phyloP scores from a whole-genome alignment of 2,329 filamentous ascomycete genomes.

The Grosmannia penicillata region DNA sequence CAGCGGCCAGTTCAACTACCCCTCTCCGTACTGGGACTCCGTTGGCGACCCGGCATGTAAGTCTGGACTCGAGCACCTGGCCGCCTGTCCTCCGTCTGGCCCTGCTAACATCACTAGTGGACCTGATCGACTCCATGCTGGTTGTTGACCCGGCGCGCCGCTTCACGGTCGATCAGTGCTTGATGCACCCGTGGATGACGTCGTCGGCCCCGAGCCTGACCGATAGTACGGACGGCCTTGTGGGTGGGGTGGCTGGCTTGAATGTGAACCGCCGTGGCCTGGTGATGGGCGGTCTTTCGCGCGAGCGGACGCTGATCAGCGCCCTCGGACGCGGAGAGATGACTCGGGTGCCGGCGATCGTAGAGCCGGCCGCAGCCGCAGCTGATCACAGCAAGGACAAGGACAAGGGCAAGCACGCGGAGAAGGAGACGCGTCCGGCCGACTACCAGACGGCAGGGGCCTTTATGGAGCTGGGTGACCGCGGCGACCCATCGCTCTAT shows the following conservation, averaged over 20 bases:
- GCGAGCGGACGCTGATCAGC: constrained; percentile 76
- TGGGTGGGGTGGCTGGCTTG: constrained; percentile 67
- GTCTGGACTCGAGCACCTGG: constrained; percentile 11
- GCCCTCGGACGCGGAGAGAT: constrained; percentile 55
- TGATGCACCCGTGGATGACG: constrained; percentile 82
- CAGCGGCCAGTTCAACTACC: constrained; percentile 79
- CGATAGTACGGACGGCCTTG: constrained; percentile 85
- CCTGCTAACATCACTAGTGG: constrained; percentile 32
- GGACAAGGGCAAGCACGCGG: constrained; percentile 13
- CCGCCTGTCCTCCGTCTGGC: background rate
- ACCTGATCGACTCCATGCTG: constrained; percentile 91
- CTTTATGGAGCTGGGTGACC: constrained; percentile 74
- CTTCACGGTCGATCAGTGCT: constrained; percentile 78
- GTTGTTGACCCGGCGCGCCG: constrained; percentile 72
- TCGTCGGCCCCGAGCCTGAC: constrained; percentile 44
- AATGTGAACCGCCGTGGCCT: constrained; percentile 80
- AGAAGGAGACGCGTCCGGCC: constrained; percentile 51
- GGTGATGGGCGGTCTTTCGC: constrained; percentile 56
- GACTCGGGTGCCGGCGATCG: constrained; percentile 33
- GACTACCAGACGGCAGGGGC: constrained; percentile 54
- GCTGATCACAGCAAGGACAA: constrained; percentile 36
- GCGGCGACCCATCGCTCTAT: constrained; percentile 69
- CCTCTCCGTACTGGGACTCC: constrained; percentile 88
- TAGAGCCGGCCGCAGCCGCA: background rate
- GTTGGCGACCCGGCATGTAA: constrained; percentile 67